Evolutionary conservation across 805 yeast genomes (phyloP).

Genomic region (Ogataea chonburiensis): DNA sequence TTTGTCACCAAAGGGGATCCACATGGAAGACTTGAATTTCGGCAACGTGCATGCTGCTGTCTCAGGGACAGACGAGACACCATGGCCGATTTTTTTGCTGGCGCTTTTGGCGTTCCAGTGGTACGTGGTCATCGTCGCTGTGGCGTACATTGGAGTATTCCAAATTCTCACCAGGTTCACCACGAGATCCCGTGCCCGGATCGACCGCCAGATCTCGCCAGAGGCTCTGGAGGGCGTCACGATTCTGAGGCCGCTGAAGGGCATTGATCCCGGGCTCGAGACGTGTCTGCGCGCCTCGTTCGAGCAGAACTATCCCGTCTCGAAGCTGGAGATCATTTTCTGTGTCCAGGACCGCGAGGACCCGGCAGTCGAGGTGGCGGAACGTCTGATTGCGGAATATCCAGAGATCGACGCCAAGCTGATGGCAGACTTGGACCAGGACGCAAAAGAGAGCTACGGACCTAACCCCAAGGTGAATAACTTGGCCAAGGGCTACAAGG

Average conservation of each 20-base stretch:
- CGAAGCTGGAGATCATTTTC: constrained; percentile 65
- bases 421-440: constrained; percentile 44
- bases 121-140: constrained; percentile 29
- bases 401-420: constrained; percentile 59
- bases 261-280: constrained; percentile 73
- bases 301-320: constrained; percentile 61
- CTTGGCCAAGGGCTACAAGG: constrained; percentile 72
- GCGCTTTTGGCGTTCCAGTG: constrained; percentile 25
- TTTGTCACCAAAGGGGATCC: too few relatives aligned
- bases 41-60: too few relatives aligned
- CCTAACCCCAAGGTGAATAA: constrained; percentile 91
- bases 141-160: constrained; percentile 32
- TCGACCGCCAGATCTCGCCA: constrained; percentile 21
- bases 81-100: constrained; percentile 1
- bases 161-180: constrained; percentile 29
- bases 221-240: constrained; percentile 64
- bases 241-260: constrained; percentile 79
- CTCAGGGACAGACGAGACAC: too few relatives aligned
- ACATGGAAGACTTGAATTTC: background rate
- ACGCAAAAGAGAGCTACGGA: constrained; percentile 52
- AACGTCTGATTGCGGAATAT: constrained; percentile 48
- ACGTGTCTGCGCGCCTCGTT: constrained; percentile 68
- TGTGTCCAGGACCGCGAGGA: constrained; percentile 68
- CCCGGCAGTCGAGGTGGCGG: constrained; percentile 60
- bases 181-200: constrained; percentile 12